Conservation (phyloP, 2,329 filamentous ascomycete species). For the Ascochyta pisi region DNA sequence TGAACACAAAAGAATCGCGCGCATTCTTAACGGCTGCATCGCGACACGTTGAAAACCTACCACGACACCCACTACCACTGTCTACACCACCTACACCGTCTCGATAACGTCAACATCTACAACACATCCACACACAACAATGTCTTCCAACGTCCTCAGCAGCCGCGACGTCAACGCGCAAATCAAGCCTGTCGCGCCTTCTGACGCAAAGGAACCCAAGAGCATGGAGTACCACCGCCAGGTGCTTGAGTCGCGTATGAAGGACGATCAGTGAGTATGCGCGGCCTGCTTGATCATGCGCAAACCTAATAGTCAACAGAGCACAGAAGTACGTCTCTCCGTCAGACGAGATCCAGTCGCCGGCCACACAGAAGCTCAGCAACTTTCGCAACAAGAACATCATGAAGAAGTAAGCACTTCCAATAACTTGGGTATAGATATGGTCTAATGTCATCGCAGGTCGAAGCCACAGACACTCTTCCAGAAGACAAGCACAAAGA, state of each 20-base stretch:
- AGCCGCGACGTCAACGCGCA: slow-evolving; percentile 70
- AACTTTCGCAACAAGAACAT: slow-evolving; percentile 82
- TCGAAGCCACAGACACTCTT: slow-evolving; percentile 52
- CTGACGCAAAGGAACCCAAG: slow-evolving; percentile 48
- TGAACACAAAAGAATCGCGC: slow-evolving; percentile 15
- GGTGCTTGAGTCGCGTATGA: slow-evolving; percentile 74
- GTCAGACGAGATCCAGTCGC: slow-evolving; percentile 88
- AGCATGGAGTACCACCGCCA: slow-evolving; percentile 77
- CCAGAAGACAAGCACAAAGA: slow-evolving; percentile 51
- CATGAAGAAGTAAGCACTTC: slow-evolving; percentile 66
- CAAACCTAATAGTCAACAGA: slow-evolving; percentile 40
- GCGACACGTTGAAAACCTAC: slow-evolving; percentile 8
- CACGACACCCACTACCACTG: slow-evolving; percentile 9
- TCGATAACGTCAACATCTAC: slow-evolving; percentile 2
- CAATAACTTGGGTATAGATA: background rate
- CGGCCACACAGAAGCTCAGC: slow-evolving; percentile 81
- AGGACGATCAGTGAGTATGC: slow-evolving; percentile 66
- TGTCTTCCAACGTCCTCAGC: slow-evolving; percentile 68
- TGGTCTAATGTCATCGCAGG: slow-evolving; percentile 31
- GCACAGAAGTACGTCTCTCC: slow-evolving; percentile 75
- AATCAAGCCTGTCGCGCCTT: slow-evolving; percentile 32
- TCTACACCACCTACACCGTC: background rate
- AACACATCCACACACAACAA: slow-evolving; percentile 42
- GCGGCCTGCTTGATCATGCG: background rate
- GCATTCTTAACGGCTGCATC: slow-evolving; percentile 16